These are phyloP conservation scores for Sphenostylis stenocarpa DNA, from an alignment of 306 rosid genomes.

Conservation along the genomic window DNA sequence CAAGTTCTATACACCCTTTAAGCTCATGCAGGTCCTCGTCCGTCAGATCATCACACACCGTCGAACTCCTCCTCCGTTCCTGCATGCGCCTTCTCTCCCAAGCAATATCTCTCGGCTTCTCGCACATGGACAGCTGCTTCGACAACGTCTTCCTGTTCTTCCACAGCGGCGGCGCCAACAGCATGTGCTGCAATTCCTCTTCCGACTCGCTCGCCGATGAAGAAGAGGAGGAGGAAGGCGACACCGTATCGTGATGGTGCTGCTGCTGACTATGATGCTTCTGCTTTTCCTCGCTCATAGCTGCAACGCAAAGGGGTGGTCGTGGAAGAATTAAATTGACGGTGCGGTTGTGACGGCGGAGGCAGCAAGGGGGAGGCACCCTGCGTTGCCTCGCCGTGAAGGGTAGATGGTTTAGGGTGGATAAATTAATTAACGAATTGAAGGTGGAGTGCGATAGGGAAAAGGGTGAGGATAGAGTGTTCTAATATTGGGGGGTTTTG, in stretches of 20 bases:
- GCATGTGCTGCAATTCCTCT: slow-evolving; percentile 58
- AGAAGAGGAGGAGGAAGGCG: background rate
- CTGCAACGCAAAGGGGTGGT: background rate
- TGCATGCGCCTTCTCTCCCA: slow-evolving; percentile 86
- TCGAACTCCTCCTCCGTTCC: slow-evolving; percentile 41
- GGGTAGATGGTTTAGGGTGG: background rate
- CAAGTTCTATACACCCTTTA: slow-evolving; percentile 84
- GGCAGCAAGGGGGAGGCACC: slow-evolving; percentile 38
- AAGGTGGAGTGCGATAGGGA: background rate
- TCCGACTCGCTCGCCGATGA: slow-evolving; percentile 38
- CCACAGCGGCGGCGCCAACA: slow-evolving; percentile 45
- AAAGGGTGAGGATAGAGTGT: background rate
- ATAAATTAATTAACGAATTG: background rate
- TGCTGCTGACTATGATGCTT: background rate
- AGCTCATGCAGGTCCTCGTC: slow-evolving; percentile 85
- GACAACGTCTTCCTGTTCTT: slow-evolving; percentile 49
- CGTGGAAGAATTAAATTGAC: background rate
- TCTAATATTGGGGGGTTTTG: slow-evolving; percentile 34
- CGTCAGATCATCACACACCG: slow-evolving; percentile 44
- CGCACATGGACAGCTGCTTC: slow-evolving; percentile 71
- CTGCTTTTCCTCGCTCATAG: background rate
- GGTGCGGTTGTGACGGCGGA: slow-evolving; percentile 8
- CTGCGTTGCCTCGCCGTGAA: slow-evolving; percentile 25
- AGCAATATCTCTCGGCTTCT: slow-evolving; percentile 65
- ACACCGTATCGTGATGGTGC: background rate